Evolutionary conservation across 345 rosid species (phyloP).

Genomic region (Jatropha curcas): DNA sequence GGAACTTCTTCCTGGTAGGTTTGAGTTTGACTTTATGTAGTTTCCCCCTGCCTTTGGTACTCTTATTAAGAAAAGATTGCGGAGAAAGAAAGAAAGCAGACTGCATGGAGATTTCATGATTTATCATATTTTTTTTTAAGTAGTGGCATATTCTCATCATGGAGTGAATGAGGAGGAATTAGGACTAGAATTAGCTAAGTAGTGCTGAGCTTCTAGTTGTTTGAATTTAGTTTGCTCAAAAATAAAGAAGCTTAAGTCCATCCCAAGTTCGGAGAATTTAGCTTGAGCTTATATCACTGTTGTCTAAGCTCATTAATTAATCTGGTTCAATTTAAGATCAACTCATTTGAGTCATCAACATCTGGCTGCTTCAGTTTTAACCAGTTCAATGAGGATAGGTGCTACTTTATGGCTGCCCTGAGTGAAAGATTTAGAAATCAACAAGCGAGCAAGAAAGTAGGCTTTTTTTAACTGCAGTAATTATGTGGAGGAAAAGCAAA

Average conservation of each 20-base stretch:
- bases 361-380: background rate
- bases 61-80: background rate
- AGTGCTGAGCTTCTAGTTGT: background rate
- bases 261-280: background rate
- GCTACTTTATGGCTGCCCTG: background rate
- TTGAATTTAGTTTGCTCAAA: background rate
- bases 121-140: background rate
- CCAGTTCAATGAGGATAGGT: background rate
- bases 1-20: conserved; percentile 81
- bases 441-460: no score
- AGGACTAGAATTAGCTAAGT: background rate
- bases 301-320: background rate
- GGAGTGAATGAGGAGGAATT: background rate
- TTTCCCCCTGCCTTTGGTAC: background rate
- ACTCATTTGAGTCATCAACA: background rate
- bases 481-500: no score
- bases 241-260: background rate
- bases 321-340: background rate
- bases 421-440: background rate
- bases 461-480: no score
- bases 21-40: conserved; percentile 28
- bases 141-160: background rate
- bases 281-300: background rate
- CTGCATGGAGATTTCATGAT: background rate
- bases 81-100: background rate